Percentiles rank a stretch among this genome's conserved stretches.
Evolutionary conservation across 345 rosid genomes (phyloP).

Genomic region (Psidium friedrichsthalianum): DNA sequence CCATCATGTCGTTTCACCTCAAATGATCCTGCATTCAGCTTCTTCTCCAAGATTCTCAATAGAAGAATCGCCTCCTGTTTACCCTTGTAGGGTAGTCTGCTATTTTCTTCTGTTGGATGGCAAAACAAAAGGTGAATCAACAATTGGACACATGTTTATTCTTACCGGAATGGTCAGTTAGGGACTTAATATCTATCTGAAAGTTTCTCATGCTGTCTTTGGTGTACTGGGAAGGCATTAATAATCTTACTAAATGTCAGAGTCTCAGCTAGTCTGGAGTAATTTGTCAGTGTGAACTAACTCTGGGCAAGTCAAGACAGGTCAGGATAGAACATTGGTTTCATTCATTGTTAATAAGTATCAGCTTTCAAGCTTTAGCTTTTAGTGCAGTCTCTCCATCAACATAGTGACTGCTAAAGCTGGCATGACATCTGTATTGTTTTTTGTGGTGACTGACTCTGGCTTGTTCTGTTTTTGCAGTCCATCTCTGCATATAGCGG

Average conservation of each 20-base stretch:
- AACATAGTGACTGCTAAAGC: not conserved
- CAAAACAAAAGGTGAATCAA: not conserved
- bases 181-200: not conserved
- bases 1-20: not conserved
- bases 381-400: not conserved
- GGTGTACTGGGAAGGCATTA: not conserved
- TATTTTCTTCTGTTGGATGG: not conserved
- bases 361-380: not conserved
- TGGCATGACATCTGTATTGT: not conserved
- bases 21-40: not conserved
- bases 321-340: not conserved
- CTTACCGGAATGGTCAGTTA: not conserved
- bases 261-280: not conserved
- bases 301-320: not conserved
- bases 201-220: not conserved
- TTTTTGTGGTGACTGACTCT: not conserved
- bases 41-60: not conserved
- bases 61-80: not conserved
- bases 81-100: not conserved
- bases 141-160: not conserved
- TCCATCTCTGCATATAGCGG: slow-evolving; percentile 86
- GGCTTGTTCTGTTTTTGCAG: slow-evolving; percentile 18
- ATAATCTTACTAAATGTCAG: not conserved
- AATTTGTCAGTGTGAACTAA: not conserved
- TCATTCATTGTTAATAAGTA: not conserved